These are phyloP conservation scores for Termitomyces eurrhizus DNA, from an alignment of 768 basidiomycete genomes.

Conservation along the genomic window DNA sequence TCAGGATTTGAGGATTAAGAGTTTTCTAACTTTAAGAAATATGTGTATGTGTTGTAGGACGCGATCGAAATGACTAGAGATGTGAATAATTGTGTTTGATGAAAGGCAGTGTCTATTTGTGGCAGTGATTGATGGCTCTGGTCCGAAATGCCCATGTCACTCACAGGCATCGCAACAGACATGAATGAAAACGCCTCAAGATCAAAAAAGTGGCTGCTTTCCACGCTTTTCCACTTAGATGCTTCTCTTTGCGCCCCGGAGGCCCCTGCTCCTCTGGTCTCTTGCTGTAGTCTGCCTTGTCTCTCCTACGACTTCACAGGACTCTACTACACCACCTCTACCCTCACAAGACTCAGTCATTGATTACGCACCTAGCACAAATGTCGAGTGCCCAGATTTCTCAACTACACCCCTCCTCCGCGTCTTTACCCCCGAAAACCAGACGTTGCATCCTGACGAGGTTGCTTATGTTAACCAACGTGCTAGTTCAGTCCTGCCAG, in stretches of 20 bases:
- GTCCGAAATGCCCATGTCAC: background rate
- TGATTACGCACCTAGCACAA: slow-evolving; percentile 50
- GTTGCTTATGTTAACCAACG: slow-evolving; percentile 42
- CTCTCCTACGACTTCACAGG: slow-evolving; percentile 12
- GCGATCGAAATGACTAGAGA: background rate
- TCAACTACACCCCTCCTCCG: slow-evolving; percentile 46
- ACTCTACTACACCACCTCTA: slow-evolving; percentile 9
- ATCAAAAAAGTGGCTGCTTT: background rate
- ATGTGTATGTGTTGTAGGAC: slow-evolving; percentile 2
- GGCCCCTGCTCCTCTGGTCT: slow-evolving; percentile 1
- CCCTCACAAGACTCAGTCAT: slow-evolving; percentile 27
- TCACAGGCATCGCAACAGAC: background rate
- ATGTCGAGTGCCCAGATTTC: slow-evolving; percentile 49
- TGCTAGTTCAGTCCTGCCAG: slow-evolving; percentile 33
- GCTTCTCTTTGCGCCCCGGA: background rate
- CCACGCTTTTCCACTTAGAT: background rate
- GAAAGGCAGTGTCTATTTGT: background rate
- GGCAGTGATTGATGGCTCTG: background rate
- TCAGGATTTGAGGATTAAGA: slow-evolving; percentile 48
- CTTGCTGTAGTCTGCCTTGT: slow-evolving; percentile 12
- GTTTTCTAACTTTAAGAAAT: background rate
- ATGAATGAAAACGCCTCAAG: slow-evolving; percentile 1
- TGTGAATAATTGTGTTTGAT: background rate
- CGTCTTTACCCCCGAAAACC: slow-evolving; percentile 44
- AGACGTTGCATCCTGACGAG: slow-evolving; percentile 49